Conservation (phyloP, 1,284 basidiomycete species). For the Singerocomus inundabilis region DNA sequence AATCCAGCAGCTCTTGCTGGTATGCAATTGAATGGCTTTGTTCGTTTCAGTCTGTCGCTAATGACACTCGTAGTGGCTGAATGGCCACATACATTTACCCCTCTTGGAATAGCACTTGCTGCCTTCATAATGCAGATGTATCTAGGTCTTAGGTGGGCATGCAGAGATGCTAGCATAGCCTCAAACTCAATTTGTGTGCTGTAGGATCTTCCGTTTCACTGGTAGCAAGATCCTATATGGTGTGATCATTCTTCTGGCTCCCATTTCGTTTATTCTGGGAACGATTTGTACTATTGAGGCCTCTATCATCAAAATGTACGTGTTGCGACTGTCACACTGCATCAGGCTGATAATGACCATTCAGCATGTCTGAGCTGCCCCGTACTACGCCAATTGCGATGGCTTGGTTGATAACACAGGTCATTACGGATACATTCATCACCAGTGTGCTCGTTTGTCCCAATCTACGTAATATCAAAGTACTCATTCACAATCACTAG, state of each 20-base stretch:
- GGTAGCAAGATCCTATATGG: conserved; percentile 35
- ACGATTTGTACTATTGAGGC: conserved; percentile 38
- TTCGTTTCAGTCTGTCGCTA: background rate
- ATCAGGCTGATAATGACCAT: background rate
- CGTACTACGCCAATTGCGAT: conserved; percentile 30
- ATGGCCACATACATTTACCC: conserved; percentile 46
- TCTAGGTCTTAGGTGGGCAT: conserved; percentile 12
- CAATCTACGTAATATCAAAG: background rate
- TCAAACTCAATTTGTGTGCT: conserved; percentile 8
- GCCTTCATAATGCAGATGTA: conserved; percentile 41
- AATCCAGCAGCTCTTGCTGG: conserved; percentile 15
- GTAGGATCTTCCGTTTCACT: conserved; percentile 34
- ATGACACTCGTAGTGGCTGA: conserved; percentile 5
- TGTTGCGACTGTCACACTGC: background rate
- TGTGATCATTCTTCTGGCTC: conserved; percentile 34
- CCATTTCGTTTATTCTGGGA: conserved; percentile 39
- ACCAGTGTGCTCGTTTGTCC: conserved; percentile 32
- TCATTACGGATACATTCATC: conserved; percentile 39
- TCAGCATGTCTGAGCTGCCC: conserved; percentile 29
- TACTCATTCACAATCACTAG: conserved; percentile 11
- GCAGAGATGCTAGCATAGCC: too few relatives aligned
- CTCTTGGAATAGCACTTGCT: conserved; percentile 41
- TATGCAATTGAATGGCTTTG: background rate
- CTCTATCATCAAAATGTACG: conserved; percentile 39
- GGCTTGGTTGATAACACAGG: conserved; percentile 43